Base-by-base conservation (phyloP, 2,329 filamentous ascomycete species). In the Aspergillus niger region DNA sequence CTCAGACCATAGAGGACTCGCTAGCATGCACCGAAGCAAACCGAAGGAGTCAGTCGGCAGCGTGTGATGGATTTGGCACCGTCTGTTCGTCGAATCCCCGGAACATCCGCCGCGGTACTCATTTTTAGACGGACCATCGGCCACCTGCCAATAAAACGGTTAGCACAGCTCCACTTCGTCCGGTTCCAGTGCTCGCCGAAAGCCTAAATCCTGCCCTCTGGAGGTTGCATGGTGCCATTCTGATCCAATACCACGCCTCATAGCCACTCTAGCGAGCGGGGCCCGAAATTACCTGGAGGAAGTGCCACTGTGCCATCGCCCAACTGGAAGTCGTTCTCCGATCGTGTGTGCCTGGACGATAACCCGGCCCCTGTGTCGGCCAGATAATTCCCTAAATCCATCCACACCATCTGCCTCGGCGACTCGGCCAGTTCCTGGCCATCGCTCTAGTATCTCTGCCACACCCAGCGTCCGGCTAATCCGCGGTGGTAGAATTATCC, bases 401-500 rank as follows among this genome's bases (percentile, higher is more conserved):
- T 22, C 41, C 41, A 44, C 41, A 44, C 41, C 41, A 24, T 7
- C 20, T 36, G 32, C 32, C 32, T 36, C 32, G 32, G 32, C 32
- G 32, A 10, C 41, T 24, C 41, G 20, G 10, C 13, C 20, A 44
- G 41, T 20, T 44, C 41, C 41, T 44, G 41, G 20, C 20, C 20
- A 44, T 44, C 20, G 22, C 20, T 44, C 41, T 24, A 44, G 6
- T 20, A 44, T 49, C 44, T 28, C n/a, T 20, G 20, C 17, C 15
- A 20, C 17, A 50, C 3, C 47, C 47, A 50, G 26, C 10, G 24
- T 11, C 47, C 47, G 47, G 47, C 26, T 30, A 50, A 50, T 50
- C 47, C n/a, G 26, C 47, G 47, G 47, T 28, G 47, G 47, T 26
- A 50, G 47, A 11, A 50, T 30, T 50, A 50, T 50, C 47, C 47